These are phyloP conservation scores for Ascochyta lentis DNA, from an alignment of 2,329 filamentous ascomycete genomes.

Conservation along the genomic window DNA sequence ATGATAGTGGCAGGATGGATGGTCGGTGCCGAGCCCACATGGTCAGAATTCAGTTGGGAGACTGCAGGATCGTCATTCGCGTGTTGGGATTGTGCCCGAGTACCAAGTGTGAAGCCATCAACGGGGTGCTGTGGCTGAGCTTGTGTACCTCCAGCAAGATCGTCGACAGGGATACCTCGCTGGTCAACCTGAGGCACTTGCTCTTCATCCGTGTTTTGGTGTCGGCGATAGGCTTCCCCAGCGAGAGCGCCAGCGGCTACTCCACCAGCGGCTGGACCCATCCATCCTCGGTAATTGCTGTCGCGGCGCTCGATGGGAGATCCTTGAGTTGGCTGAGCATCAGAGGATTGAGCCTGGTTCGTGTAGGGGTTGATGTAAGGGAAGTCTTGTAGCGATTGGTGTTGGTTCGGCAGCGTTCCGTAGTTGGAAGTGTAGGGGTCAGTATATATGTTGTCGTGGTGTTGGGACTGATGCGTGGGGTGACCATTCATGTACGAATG, in stretches of 20 bases:
- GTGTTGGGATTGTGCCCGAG: constrained; percentile 2
- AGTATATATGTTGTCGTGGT: constrained; percentile 21
- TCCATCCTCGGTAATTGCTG: constrained; percentile 61
- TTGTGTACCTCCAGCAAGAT: constrained; percentile 9
- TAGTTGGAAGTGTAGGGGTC: constrained; percentile 27
- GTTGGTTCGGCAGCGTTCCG: constrained; percentile 1
- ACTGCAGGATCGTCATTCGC: neutral
- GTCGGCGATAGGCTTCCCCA: constrained; percentile 40
- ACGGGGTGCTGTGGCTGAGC: constrained; percentile 21
- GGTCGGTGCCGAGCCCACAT: neutral
- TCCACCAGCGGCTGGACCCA: constrained; percentile 58
- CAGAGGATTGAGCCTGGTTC: constrained; percentile 13
- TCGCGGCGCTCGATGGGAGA: constrained; percentile 38
- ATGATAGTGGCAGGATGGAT: constrained; percentile 22
- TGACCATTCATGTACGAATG: constrained; percentile 13
- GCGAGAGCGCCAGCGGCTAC: constrained; percentile 51
- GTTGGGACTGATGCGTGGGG: constrained; percentile 4
- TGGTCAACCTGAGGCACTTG: constrained; percentile 21
- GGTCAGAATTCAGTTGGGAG: neutral
- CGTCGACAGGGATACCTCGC: constrained; percentile 10
- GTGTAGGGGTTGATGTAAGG: constrained; percentile 17
- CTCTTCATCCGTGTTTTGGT: constrained; percentile 38
- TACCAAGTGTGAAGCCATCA: constrained; percentile 17
- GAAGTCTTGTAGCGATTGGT: constrained; percentile 6
- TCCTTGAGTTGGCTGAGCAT: constrained; percentile 8